Conservation (phyloP, 2,329 filamentous ascomycete species). For the Aureobasidium mangrovei region DNA sequence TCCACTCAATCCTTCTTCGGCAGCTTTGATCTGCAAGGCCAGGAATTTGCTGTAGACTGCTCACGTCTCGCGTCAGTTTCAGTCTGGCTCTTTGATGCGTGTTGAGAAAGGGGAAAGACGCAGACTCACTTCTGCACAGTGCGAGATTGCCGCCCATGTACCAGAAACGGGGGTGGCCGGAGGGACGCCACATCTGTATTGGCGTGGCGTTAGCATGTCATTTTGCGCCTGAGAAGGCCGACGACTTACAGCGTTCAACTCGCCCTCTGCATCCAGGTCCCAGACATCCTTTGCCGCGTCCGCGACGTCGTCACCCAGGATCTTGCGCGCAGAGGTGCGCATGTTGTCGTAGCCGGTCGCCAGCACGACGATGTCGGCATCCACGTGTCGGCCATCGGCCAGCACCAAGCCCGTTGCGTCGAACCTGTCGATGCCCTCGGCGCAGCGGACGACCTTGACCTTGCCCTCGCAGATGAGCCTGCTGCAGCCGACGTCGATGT, state of each 20-base stretch:
- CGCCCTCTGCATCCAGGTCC: conserved; percentile 32
- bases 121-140: conserved; percentile 28
- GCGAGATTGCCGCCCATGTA: conserved; percentile 33
- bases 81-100: not conserved
- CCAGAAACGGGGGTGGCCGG: conserved; percentile 33
- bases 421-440: conserved; percentile 45
- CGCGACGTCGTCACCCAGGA: conserved; percentile 54
- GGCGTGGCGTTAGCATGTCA: not conserved
- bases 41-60: conserved; percentile 29
- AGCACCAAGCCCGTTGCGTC: conserved; percentile 33
- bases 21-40: conserved; percentile 34
- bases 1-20: conserved; percentile 29
- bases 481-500: conserved; percentile 59
- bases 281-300: conserved; percentile 45
- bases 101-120: not conserved
- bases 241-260: conserved; percentile 23
- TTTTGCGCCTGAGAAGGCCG: not conserved
- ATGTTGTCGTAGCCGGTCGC: conserved; percentile 57
- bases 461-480: conserved; percentile 55
- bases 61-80: not conserved
- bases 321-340: conserved; percentile 51
- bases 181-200: conserved; percentile 31
- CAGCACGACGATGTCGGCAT: conserved; percentile 53
- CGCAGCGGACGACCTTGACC: conserved; percentile 48
- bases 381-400: conserved; percentile 47